Base-by-base conservation (phyloP, 169 alveolate species). In the Plasmodium vinckei region DNA sequence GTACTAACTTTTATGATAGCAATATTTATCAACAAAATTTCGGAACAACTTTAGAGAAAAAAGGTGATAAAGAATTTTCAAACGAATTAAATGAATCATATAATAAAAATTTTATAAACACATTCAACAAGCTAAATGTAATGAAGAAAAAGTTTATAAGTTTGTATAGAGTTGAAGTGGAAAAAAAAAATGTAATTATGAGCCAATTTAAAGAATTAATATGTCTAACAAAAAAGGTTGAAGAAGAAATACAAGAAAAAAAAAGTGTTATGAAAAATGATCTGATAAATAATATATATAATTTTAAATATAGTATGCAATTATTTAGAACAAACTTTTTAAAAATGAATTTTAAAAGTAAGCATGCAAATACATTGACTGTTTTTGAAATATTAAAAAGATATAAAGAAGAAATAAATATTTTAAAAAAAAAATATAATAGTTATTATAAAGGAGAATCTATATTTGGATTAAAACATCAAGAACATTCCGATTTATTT, bases 381-480 rank as follows among this genome's bases (percentile, higher is more conserved):
- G 93, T 87, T 42, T 91, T 90, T 75, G 94, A 75, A 92, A 86
- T 88, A 44, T 87, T 65, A 79, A 77, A 54, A 70, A 87, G 92
- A 88, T 86, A 69, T 86, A 92, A 84, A 88, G 91, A 86, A 86
- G 91, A 86, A 89, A 79, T 87, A 60, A 93, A 91, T 67, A 73
- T 93, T 72, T 73, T 93, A 15, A 87, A 94, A 42, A 91, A 97
- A 92, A 95, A 94, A 73, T 95, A 92, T 94, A 97, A 97, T 87
- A 93, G 97, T 72, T 95, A 97, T 94, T 89, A 90, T 87, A 94
- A 97, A 72, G 98, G 99, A 72, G 96, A 98, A 92, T 96, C 96
- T 65, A 94, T 98, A 25, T 98, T 98, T 91, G 98, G 99, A 44
- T 95, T 98, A 13, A 96, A 98, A 6, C 98, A 97, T 88, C 97